Conservation (phyloP, 805 yeast species). For the Yarrowia sp. region DNA sequence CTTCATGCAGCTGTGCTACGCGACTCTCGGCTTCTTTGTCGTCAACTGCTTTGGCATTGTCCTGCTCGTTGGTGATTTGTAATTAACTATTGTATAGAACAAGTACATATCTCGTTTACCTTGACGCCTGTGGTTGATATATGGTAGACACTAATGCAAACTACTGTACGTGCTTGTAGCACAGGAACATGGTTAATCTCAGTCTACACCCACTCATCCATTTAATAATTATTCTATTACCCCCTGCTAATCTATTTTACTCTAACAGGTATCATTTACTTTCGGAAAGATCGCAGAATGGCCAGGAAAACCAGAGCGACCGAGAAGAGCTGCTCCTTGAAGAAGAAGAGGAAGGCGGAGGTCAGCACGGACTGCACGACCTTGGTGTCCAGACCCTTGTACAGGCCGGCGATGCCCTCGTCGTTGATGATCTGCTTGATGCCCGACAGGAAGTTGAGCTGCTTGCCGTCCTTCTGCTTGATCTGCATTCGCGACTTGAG, state of each 20-base stretch:
- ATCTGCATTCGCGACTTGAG: constrained; percentile 86
- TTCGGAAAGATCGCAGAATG: constrained; percentile 38
- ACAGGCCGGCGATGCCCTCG: constrained; percentile 76
- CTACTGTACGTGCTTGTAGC: too few relatives aligned
- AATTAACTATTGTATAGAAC: neutral
- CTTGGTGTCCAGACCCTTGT: constrained; percentile 78
- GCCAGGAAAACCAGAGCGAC: constrained; percentile 56
- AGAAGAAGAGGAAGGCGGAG: constrained; percentile 85
- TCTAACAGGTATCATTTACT: constrained; percentile 8
- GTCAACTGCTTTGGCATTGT: constrained; percentile 62
- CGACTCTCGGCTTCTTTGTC: constrained; percentile 58
- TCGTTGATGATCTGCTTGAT: constrained; percentile 57
- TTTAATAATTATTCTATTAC: neutral
- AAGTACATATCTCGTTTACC: neutral
- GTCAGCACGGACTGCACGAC: constrained; percentile 79
- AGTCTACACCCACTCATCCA: too few relatives aligned
- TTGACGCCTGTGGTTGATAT: too few relatives aligned
- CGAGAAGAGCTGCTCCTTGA: constrained; percentile 77
- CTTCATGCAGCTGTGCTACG: constrained; percentile 56
- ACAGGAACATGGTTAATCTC: too few relatives aligned
- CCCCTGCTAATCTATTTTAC: constrained; percentile 5
- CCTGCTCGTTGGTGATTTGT: constrained; percentile 49
- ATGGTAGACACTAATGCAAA: too few relatives aligned
- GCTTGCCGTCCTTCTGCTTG: constrained; percentile 42
- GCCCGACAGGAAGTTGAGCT: constrained; percentile 36